phyloP scores from a whole-genome alignment of 2,329 filamentous ascomycete species.

The Diaporthe eres region DNA sequence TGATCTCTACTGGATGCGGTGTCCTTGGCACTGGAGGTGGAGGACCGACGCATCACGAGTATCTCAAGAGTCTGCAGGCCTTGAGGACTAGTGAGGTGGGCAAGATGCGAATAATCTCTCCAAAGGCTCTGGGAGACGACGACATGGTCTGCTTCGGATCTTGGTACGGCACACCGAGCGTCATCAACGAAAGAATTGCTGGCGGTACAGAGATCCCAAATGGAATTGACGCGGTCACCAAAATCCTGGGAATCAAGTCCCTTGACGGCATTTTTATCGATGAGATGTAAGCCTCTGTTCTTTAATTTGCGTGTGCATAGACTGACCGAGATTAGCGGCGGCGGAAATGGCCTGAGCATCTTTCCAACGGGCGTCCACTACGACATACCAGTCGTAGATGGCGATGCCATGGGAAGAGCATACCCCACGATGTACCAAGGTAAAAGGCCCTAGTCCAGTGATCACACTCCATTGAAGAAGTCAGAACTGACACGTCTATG shows the following conservation, averaged over 20 bases:
- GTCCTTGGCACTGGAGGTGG: slow-evolving; percentile 56
- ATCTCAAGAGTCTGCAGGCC: slow-evolving; percentile 50
- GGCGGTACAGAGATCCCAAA: slow-evolving; percentile 54
- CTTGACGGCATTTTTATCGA: slow-evolving; percentile 54
- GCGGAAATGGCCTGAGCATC: slow-evolving; percentile 55
- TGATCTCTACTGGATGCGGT: slow-evolving; percentile 54
- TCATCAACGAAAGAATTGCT: slow-evolving; percentile 55
- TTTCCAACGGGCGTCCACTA: slow-evolving; percentile 53
- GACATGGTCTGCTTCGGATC: slow-evolving; percentile 59
- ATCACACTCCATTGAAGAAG: not conserved
- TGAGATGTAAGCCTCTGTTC: slow-evolving; percentile 53
- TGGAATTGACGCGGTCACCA: slow-evolving; percentile 54
- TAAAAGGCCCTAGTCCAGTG: slow-evolving; percentile 33
- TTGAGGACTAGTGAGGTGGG: slow-evolving; percentile 52
- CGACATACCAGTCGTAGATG: slow-evolving; percentile 55
- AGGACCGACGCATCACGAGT: slow-evolving; percentile 52
- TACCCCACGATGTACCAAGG: slow-evolving; percentile 56
- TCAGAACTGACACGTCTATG: not conserved
- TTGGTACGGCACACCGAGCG: slow-evolving; percentile 61
- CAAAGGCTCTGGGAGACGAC: slow-evolving; percentile 53
- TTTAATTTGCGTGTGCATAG: not conserved
- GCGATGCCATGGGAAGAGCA: slow-evolving; percentile 56
- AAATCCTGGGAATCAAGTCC: slow-evolving; percentile 49
- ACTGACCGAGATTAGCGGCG: slow-evolving; percentile 47
- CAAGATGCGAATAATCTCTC: slow-evolving; percentile 58